These are phyloP conservation scores for Beauveria varroae DNA, from an alignment of 2,329 filamentous ascomycete species.

Conservation along the genomic window DNA sequence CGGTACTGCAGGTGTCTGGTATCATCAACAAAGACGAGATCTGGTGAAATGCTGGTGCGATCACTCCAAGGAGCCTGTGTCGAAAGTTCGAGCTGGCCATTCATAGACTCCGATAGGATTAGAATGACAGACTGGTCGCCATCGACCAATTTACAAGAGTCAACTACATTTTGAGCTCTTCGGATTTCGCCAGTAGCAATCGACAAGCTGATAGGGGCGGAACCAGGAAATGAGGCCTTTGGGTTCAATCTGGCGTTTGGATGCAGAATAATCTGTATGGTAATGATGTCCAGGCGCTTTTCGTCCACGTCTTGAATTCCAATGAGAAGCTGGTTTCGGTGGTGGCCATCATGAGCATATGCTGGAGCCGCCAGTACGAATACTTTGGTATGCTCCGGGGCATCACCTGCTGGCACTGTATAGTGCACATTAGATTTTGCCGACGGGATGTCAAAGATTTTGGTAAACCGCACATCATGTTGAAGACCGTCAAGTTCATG, in stretches of 20 bases:
- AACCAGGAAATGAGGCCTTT: neutral
- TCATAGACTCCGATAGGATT: slow-evolving; percentile 57
- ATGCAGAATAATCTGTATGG: slow-evolving; percentile 46
- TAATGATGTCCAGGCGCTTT: slow-evolving; percentile 59
- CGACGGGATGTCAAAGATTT: slow-evolving; percentile 60
- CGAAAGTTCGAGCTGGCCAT: slow-evolving; percentile 59
- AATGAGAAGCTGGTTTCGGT: slow-evolving; percentile 51
- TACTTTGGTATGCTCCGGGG: slow-evolving; percentile 50
- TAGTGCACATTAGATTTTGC: slow-evolving; percentile 55
- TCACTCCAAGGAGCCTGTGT: slow-evolving; percentile 70
- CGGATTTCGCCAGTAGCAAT: slow-evolving; percentile 38
- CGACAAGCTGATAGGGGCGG: slow-evolving; percentile 5
- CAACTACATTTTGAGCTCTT: slow-evolving; percentile 59
- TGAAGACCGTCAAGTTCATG: slow-evolving; percentile 63
- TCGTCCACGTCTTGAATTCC: slow-evolving; percentile 64
- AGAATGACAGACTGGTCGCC: slow-evolving; percentile 61
- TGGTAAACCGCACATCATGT: slow-evolving; percentile 64
- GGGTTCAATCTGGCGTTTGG: neutral
- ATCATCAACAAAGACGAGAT: slow-evolving; percentile 52
- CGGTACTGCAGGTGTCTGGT: slow-evolving; percentile 51
- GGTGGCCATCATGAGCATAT: slow-evolving; percentile 45
- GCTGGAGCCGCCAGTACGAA: slow-evolving; percentile 59
- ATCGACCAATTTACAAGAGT: slow-evolving; percentile 65
- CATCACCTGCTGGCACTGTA: slow-evolving; percentile 46
- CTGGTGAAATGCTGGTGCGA: slow-evolving; percentile 58